Evolutionary conservation across 495 filamentous ascomycete species (phyloP), one percentile per base, ranked within the genome.

Genomic region (Glarea lozoyensis): DNA sequence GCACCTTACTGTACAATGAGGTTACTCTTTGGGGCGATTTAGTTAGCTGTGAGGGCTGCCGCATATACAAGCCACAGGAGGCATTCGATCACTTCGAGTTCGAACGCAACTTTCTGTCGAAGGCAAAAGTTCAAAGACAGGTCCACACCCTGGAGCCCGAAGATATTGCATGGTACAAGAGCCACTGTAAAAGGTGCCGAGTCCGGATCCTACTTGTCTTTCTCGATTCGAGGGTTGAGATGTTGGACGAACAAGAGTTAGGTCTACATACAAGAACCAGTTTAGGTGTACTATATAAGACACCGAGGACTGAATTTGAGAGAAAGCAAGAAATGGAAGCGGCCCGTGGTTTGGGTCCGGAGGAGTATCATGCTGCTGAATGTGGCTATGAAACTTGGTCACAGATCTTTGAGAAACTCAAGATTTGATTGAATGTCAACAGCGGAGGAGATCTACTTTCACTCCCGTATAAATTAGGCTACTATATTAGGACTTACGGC

Each of bases 151-250:
- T 41, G 2, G 32, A 16, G 13, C 19, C 10, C n/a, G 10, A 32
- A 10, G 37, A 35, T 35, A 17, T 31, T n/a, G 13, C 10, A 16
- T 42, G 42, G 42, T 41, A 41, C n/a, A 13, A n/a, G 11, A 15
- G 18, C n/a, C 29, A 31, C 3, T 45, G 48, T 19, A n/a, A 29
- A 18, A 42, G 38, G 30, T 51, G 48, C 24, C 37, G 38, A 34
- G 43, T n/a, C 3, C 46, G 43, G 30, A 2, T 19, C 7, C 18
- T 46, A n/a, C n/a, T 42, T n/a, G 23, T 31, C 6, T 2, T 31
- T 12, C 10, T 51, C 24, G 19, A 29, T 24, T 12, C 20, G 6
- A 33, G 38, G 10, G 38, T 20, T 6, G 43, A 46, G 25, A 10
- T 43, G 3, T 15, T 33, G n/a, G 48, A 51, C 16, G 25, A 25